phyloP scores from a whole-genome alignment of 371 early-diverging fungal genomes.

The Lichtheimia corymbifera region DNA sequence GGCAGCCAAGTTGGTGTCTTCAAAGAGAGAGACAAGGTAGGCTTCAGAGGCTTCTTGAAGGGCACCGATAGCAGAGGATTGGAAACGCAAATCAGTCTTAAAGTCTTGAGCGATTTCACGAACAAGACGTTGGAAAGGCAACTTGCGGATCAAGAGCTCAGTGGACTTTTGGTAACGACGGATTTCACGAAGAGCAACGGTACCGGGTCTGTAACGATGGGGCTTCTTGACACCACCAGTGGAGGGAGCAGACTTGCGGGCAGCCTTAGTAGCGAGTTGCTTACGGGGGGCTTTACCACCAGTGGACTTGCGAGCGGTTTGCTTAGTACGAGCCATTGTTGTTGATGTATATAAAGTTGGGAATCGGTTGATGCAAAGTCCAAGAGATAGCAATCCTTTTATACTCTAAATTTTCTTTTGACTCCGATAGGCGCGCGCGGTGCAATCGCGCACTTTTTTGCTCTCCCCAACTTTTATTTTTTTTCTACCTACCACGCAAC shows the following conservation, averaged over 20 bases:
- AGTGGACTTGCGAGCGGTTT: constrained; percentile 99
- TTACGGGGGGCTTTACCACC: constrained; percentile 99
- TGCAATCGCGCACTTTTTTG: too few relatives aligned
- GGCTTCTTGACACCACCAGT: constrained; percentile 77
- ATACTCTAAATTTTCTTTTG: too few relatives aligned
- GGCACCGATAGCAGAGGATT: constrained; percentile 96
- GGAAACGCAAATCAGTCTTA: constrained; percentile 98
- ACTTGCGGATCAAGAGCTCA: constrained; percentile 96
- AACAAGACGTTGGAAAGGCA: constrained; percentile 98
- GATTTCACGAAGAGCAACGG: constrained; percentile 96
- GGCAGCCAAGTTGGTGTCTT: constrained; percentile 98
- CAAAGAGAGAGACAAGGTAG: constrained; percentile 94
- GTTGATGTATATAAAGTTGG: not conserved
- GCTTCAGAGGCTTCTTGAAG: constrained; percentile 99
- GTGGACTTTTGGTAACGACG: constrained; percentile 98
- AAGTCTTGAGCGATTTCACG: constrained; percentile 96
- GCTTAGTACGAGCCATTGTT: constrained; percentile 96
- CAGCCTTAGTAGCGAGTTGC: constrained; percentile 97
- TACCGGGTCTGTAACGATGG: constrained; percentile 87
- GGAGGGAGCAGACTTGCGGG: constrained; percentile 57
- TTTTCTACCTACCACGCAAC: not conserved
- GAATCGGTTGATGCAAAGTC: too few relatives aligned
- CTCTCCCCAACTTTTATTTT: constrained; percentile 1
- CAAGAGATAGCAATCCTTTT: too few relatives aligned
- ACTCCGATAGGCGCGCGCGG: too few relatives aligned